Percentiles rank a stretch among this genome's conserved stretches.
Conservation (phyloP, 2,329 filamentous ascomycete genomes). For the Truncatella angustata region DNA sequence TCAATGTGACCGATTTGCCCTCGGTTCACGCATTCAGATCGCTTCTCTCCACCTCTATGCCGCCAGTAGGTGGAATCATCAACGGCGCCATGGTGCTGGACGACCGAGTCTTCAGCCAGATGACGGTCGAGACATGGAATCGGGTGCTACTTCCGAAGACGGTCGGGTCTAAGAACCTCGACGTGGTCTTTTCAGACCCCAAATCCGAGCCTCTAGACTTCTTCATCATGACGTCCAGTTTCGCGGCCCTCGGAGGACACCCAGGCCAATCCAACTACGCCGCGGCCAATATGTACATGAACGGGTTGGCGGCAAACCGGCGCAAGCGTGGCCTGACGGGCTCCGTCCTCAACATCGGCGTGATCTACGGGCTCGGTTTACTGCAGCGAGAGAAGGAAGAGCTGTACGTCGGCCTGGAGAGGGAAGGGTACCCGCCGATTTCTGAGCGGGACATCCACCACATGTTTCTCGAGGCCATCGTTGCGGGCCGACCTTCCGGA, state of each 20-base stretch:
- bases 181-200: slow-evolving; percentile 29
- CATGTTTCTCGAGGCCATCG: slow-evolving; percentile 50
- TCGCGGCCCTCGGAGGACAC: slow-evolving; percentile 42
- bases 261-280: slow-evolving; percentile 44
- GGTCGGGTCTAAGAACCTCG: slow-evolving; percentile 36
- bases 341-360: slow-evolving; percentile 43
- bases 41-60: slow-evolving; percentile 19
- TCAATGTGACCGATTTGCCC: slow-evolving; percentile 26
- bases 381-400: slow-evolving; percentile 38
- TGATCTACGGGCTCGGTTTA: slow-evolving; percentile 43
- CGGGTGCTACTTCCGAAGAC: slow-evolving; percentile 40
- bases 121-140: slow-evolving; percentile 35
- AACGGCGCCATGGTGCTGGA: slow-evolving; percentile 46
- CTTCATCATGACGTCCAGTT: slow-evolving; percentile 46
- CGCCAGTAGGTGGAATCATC: slow-evolving; percentile 36
- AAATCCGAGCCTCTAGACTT: slow-evolving; percentile 42
- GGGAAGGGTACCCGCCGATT: slow-evolving; percentile 44
- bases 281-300: slow-evolving; percentile 47
- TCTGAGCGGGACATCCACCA: slow-evolving; percentile 51
- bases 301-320: slow-evolving; percentile 37
- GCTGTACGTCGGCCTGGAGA: slow-evolving; percentile 38
- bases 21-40: slow-evolving; percentile 27
- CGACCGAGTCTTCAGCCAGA: slow-evolving; percentile 39
- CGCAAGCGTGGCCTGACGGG: slow-evolving; percentile 32
- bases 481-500: slow-evolving; percentile 33